Base-by-base conservation (phyloP, 2,329 filamentous ascomycete species). In the Drechslerella dactyloides region DNA sequence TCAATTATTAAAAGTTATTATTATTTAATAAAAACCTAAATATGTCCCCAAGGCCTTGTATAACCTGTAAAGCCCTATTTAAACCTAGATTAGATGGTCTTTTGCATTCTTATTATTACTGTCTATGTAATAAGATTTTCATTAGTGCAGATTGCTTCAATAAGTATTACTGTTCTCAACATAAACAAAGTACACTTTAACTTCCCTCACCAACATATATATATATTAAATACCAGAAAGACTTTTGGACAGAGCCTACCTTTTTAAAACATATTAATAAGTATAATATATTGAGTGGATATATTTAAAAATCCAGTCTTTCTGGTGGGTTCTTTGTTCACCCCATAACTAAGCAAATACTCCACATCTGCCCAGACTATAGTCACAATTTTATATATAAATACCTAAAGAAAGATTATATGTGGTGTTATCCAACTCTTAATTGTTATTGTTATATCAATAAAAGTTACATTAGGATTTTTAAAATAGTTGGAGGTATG, bases 121-220 rank as follows among this genome's bases (percentile, higher is more conserved):
- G 51, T 35, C 21, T 8, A 53, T 53, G 51, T 35, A 15, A 53
- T 27, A 35, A 53, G 27, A 35, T 53, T 30, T 53, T 53, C 51
- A 15, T 53, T 23, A 23, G 51, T 53, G 51, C 51, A n/a, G 51
- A 53, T 53, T 30, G 21, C 51, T 53, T 53, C 51, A 33, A 33
- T 35, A 53, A 53, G 51, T 23, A 53, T 35, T 53, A 15, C 51
- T 23, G 24, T 27, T 53, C 27, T 30, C 23, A 53, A 53, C 51
- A 53, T 35, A 23, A 23, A 23, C 27, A 23, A 30, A 53, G 24
- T 23, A 23, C 21, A 53, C 51, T 23, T 53, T 10, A 35, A 30
- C 51, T 53, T 17, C 51, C 51, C 21, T 53, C 51, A 30, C 51
- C 51, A n/a, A 53, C 27, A n/a, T 53, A 53, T 35, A 30, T 10